These are phyloP conservation scores for Terana coerulea DNA, from an alignment of 768 basidiomycete genomes.

Conservation along the genomic window DNA sequence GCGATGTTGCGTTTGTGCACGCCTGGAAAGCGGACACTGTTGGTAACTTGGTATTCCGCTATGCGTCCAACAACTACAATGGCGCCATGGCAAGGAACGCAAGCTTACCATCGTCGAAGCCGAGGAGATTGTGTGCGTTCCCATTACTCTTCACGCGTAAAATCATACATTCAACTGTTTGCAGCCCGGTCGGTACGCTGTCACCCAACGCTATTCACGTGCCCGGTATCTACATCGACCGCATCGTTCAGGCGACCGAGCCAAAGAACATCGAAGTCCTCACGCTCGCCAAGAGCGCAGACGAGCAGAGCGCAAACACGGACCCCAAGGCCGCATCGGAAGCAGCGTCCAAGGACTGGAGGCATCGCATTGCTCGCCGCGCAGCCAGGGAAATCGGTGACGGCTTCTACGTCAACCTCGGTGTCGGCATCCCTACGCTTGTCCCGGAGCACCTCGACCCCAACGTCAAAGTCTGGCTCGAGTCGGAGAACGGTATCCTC, in stretches of 20 bases:
- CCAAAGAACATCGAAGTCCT: constrained; percentile 76
- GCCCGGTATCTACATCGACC: constrained; percentile 82
- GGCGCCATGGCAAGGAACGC: constrained; percentile 86
- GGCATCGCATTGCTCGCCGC: constrained; percentile 70
- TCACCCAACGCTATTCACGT: constrained; percentile 78
- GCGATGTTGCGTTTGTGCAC: constrained; percentile 78
- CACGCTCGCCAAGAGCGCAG: constrained; percentile 48
- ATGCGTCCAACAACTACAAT: constrained; percentile 82
- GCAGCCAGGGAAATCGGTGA: constrained; percentile 86
- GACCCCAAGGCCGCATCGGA: constrained; percentile 7
- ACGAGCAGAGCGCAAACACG: constrained; percentile 12
- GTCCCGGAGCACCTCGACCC: constrained; percentile 69
- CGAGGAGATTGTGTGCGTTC: constrained; percentile 26
- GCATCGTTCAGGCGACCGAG: constrained; percentile 71
- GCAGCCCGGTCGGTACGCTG: constrained; percentile 34
- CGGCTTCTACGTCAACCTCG: constrained; percentile 83
- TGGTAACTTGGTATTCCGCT: constrained; percentile 87
- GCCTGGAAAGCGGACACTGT: constrained; percentile 91
- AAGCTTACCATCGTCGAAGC: constrained; percentile 83
- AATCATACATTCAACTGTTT: neutral
- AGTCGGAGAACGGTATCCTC: constrained; percentile 86
- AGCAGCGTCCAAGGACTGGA: constrained; percentile 25
- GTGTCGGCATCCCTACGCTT: constrained; percentile 88
- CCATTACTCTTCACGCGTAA: neutral
- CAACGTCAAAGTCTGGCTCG: constrained; percentile 77